These are phyloP conservation scores for Mitragyna speciosa DNA, from an alignment of 257 asterid species.

Conservation along the genomic window DNA sequence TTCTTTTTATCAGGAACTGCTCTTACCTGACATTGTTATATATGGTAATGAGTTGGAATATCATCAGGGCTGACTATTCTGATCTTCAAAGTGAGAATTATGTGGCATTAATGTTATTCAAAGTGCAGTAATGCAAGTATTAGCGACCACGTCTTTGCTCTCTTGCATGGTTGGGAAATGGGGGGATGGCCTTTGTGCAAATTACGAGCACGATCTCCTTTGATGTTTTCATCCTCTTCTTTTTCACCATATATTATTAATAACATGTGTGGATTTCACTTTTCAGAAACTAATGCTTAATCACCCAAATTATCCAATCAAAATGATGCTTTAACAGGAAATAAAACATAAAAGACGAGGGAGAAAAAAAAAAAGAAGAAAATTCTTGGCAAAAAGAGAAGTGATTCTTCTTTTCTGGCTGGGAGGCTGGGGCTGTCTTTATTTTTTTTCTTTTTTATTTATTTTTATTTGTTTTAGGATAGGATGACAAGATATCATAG, in stretches of 20 bases:
- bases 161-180: neutral
- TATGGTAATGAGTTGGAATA: neutral
- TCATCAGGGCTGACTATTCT: neutral
- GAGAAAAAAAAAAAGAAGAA: neutral
- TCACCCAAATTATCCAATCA: too few species aligned
- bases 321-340: too few species aligned
- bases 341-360: too few species aligned
- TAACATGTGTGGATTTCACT: neutral
- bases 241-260: too few species aligned
- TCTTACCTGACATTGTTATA: too few species aligned
- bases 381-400: neutral
- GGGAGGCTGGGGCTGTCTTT: neutral
- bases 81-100: neutral
- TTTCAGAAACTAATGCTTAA: too few species aligned
- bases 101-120: neutral
- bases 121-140: too few species aligned
- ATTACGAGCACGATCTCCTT: neutral
- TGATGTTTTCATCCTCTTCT: neutral
- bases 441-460: too few species aligned
- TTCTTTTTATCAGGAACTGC: neutral
- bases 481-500: constrained; percentile 12
- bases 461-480: neutral
- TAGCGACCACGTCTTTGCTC: too few species aligned
- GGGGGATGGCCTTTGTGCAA: neutral
- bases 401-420: neutral